phyloP scores from a whole-genome alignment of 257 asterid species.

The Lycium ferocissimum region DNA sequence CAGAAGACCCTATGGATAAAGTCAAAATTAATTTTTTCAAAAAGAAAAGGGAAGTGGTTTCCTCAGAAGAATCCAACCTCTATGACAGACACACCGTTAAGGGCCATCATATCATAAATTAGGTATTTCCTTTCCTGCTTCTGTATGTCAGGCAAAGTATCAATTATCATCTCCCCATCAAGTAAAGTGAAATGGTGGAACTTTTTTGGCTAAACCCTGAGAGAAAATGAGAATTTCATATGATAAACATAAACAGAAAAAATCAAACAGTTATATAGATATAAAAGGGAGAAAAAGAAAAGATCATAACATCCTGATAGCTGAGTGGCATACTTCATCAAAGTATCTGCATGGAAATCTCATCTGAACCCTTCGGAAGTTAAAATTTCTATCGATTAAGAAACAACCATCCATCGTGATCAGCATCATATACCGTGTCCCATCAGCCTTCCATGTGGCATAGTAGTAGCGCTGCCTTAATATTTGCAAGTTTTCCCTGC shows the following conservation, averaged over 20 bases:
- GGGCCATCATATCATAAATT: slow-evolving; percentile 85
- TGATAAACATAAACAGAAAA: neutral
- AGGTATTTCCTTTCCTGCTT: slow-evolving; percentile 93
- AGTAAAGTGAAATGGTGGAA: slow-evolving; percentile 91
- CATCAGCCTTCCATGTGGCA: slow-evolving; percentile 99
- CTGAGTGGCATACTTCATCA: slow-evolving; percentile 63
- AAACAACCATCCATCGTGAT: slow-evolving; percentile 97
- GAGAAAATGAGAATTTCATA: slow-evolving; percentile 36
- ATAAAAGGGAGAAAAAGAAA: slow-evolving; percentile 30
- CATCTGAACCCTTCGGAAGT: slow-evolving; percentile 96
- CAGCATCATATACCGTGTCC: slow-evolving; percentile 98
- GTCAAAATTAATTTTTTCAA: neutral
- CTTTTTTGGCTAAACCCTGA: slow-evolving; percentile 71
- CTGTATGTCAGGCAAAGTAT: slow-evolving; percentile 78
- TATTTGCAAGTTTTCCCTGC: slow-evolving; percentile 91
- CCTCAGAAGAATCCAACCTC: slow-evolving; percentile 47
- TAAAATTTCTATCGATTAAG: slow-evolving; percentile 87
- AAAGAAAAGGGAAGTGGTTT: neutral
- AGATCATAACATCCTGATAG: neutral
- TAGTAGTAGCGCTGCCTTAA: slow-evolving; percentile 93
- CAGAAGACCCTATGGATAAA: neutral
- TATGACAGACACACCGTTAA: neutral
- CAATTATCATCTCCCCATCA: slow-evolving; percentile 98
- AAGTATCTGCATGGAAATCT: slow-evolving; percentile 82
- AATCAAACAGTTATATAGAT: slow-evolving; percentile 27